Evolutionary conservation across 352 stramenopile genomes (phyloP).

Genomic region (Globisporangium paroecandrum): DNA sequence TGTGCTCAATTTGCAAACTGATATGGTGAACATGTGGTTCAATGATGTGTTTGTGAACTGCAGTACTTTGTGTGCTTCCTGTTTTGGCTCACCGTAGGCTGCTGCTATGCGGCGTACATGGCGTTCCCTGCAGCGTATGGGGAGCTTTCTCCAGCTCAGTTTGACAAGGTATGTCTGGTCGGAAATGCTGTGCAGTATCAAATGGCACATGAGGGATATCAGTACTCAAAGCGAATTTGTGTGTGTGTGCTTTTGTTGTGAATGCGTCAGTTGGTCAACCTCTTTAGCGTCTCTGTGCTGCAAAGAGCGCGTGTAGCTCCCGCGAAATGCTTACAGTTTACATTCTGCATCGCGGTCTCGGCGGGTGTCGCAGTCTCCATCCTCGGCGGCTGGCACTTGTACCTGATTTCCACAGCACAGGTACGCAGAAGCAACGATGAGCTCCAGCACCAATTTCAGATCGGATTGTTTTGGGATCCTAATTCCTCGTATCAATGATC

Average conservation of each 20-base stretch:
- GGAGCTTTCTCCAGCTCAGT: conserved; percentile 45
- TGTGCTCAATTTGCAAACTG: not conserved
- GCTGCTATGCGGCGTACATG: conserved; percentile 54
- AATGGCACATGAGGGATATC: too few species aligned
- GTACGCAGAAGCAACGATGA: conserved; percentile 19
- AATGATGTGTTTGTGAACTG: not conserved
- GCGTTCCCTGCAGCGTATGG: conserved; percentile 57
- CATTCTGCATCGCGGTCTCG: conserved; percentile 62
- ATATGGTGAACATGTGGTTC: not conserved
- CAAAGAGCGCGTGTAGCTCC: conserved; percentile 19
- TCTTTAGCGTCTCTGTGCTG: conserved; percentile 23
- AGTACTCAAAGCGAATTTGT: too few species aligned
- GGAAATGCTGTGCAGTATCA: conserved; percentile 11
- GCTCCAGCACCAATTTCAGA: not conserved
- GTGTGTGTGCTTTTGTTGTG: too few species aligned
- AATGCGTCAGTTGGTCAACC: conserved; percentile 28
- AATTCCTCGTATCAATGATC: not conserved
- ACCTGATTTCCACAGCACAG: conserved; percentile 75
- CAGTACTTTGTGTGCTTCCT: conserved; percentile 82
- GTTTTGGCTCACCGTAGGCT: conserved; percentile 56
- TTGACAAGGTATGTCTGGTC: conserved; percentile 41
- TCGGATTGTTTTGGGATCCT: not conserved
- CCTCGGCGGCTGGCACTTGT: conserved; percentile 64
- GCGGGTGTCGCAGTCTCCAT: conserved; percentile 61
- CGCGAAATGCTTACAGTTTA: conserved; percentile 52